These are phyloP conservation scores for Escovopsis sp. DNA, from an alignment of 2,329 filamentous ascomycete species.

Conservation along the genomic window DNA sequence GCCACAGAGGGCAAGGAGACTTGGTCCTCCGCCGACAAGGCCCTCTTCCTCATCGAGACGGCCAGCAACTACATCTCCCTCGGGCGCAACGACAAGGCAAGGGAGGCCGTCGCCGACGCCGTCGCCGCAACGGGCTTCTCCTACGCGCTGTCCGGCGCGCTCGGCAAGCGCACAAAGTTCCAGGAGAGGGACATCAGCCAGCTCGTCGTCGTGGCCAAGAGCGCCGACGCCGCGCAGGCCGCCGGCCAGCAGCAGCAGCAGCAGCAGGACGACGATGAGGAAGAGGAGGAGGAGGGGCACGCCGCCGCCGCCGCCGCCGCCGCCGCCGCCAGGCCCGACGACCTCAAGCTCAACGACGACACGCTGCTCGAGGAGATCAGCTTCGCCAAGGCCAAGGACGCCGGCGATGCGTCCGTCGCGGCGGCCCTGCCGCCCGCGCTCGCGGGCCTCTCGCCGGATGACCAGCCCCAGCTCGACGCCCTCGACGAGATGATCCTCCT, in stretches of 20 bases:
- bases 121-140: constrained; percentile 53
- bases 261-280: no score
- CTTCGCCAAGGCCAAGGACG: constrained; percentile 46
- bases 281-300: constrained; percentile 8
- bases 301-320: constrained; percentile 11
- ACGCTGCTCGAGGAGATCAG: constrained; percentile 79
- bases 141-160: constrained; percentile 69
- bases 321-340: constrained; percentile 38
- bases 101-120: constrained; percentile 54
- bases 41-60: constrained; percentile 66
- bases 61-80: constrained; percentile 75
- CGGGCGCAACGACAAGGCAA: constrained; percentile 63
- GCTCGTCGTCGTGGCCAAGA: constrained; percentile 79
- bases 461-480: constrained; percentile 68
- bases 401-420: constrained; percentile 13
- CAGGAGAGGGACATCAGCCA: constrained; percentile 74
- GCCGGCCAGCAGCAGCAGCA: background rate
- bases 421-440: constrained; percentile 44
- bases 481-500: constrained; percentile 85
- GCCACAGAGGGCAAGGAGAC: constrained; percentile 14
- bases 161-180: constrained; percentile 74
- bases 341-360: constrained; percentile 76
- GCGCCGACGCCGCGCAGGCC: constrained; percentile 25
- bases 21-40: constrained; percentile 36
- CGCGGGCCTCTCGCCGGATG: constrained; percentile 52